These are phyloP conservation scores for Epichloe typhina DNA, from an alignment of 2,329 filamentous ascomycete genomes.

Conservation along the genomic window DNA sequence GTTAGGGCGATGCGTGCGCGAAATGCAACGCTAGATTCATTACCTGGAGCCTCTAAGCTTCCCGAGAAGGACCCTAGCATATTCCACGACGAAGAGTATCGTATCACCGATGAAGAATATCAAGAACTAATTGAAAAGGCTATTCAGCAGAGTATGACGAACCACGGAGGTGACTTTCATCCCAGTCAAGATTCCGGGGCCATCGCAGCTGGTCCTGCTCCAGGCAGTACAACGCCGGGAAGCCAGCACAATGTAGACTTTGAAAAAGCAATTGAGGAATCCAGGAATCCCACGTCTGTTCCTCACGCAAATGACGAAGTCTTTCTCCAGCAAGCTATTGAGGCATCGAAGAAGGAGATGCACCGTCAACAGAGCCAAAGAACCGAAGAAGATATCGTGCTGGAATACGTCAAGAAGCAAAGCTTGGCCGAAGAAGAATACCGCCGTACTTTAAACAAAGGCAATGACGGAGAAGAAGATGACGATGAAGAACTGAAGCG, in stretches of 20 bases:
- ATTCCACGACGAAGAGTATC: slow-evolving; percentile 27
- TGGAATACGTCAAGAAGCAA: slow-evolving; percentile 69
- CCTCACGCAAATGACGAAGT: neutral
- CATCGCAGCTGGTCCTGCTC: slow-evolving; percentile 6
- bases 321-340: slow-evolving; percentile 32
- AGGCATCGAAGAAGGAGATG: slow-evolving; percentile 30
- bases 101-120: slow-evolving; percentile 45
- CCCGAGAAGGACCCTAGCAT: slow-evolving; percentile 16
- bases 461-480: slow-evolving; percentile 29
- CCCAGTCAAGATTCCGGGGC: slow-evolving; percentile 10
- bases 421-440: slow-evolving; percentile 55
- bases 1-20: slow-evolving; percentile 39
- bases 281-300: slow-evolving; percentile 11
- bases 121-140: slow-evolving; percentile 43
- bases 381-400: slow-evolving; percentile 58
- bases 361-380: slow-evolving; percentile 27
- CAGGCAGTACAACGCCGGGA: neutral
- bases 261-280: slow-evolving; percentile 27
- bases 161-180: slow-evolving; percentile 6
- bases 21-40: slow-evolving; percentile 14
- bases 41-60: slow-evolving; percentile 12
- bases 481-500: slow-evolving; percentile 35
- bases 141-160: slow-evolving; percentile 35
- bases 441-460: slow-evolving; percentile 21
- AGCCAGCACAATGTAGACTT: slow-evolving; percentile 18